Evolutionary conservation across 257 asterid species (phyloP).

Genomic region (Rhazya stricta): DNA sequence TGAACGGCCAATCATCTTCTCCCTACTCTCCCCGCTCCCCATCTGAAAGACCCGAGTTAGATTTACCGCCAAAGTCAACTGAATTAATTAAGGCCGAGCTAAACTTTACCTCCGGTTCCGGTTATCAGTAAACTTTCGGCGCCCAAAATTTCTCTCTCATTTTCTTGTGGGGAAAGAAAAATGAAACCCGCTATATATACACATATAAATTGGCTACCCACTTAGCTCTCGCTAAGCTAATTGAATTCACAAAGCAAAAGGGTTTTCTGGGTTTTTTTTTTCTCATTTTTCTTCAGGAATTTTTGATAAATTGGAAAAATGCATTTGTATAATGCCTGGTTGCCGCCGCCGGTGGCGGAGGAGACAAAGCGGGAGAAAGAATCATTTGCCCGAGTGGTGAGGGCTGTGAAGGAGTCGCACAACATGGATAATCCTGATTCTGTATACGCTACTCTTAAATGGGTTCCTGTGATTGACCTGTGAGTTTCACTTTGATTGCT

Average conservation of each 20-base stretch:
- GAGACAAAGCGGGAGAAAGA: constrained; percentile 69
- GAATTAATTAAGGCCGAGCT: constrained; percentile 1
- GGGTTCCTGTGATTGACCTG: constrained; percentile 88
- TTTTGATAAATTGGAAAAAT: constrained; percentile 20
- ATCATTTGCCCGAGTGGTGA: constrained; percentile 71
- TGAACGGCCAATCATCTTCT: not conserved
- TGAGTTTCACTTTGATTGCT: constrained; percentile 33
- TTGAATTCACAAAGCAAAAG: not conserved
- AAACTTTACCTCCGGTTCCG: constrained; percentile 21
- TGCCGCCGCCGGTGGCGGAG: constrained; percentile 99
- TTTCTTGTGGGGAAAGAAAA: constrained; percentile 74
- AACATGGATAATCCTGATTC: constrained; percentile 77
- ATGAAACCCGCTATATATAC: constrained; percentile 11
- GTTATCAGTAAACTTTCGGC: constrained; percentile 24
- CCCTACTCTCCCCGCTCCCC: not conserved
- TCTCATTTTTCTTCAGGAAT: not conserved
- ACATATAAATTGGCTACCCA: not conserved
- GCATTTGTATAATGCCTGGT: constrained; percentile 96
- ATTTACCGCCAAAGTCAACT: constrained; percentile 1
- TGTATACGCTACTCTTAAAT: constrained; percentile 82
- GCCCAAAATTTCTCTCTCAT: constrained; percentile 16
- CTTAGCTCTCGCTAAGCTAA: not conserved
- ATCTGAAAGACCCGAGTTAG: not conserved
- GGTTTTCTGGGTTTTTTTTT: not conserved
- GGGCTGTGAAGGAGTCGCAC: constrained; percentile 62